These are phyloP conservation scores for Aphanoascus verrucosus DNA, from an alignment of 2,329 filamentous ascomycete genomes.

Conservation along the genomic window DNA sequence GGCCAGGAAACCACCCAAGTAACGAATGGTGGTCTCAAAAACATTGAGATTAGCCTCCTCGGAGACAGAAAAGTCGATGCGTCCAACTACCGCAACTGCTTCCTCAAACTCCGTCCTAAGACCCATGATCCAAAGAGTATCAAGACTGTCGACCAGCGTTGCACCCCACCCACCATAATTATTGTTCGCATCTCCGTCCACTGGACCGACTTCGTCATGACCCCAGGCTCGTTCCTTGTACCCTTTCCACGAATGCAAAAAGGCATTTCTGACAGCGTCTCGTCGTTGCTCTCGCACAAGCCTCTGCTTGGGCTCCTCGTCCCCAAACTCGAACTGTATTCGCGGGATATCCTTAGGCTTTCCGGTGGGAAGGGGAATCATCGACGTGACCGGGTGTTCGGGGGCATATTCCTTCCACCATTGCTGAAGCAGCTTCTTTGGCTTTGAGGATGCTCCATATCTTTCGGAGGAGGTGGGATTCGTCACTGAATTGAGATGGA, in stretches of 20 bases:
- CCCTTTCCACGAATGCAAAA: slow-evolving; percentile 47
- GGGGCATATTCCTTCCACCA: slow-evolving; percentile 15
- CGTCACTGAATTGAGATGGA: slow-evolving; percentile 4
- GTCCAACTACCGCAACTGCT: slow-evolving; percentile 42
- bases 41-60: slow-evolving; percentile 28
- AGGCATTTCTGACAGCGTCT: slow-evolving; percentile 42
- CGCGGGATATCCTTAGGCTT: slow-evolving; percentile 19
- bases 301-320: slow-evolving; percentile 21
- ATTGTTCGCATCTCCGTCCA: slow-evolving; percentile 44
- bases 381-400: slow-evolving; percentile 19
- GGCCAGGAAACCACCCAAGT: slow-evolving; percentile 44
- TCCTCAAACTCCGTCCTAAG: slow-evolving; percentile 47
- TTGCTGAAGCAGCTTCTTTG: background rate
- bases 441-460: background rate
- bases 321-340: slow-evolving; percentile 22
- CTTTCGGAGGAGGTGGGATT: background rate
- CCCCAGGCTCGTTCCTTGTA: slow-evolving; percentile 54
- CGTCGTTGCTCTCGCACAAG: slow-evolving; percentile 32
- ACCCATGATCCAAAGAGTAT: slow-evolving; percentile 54
- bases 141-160: slow-evolving; percentile 49
- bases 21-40: slow-evolving; percentile 45
- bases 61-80: slow-evolving; percentile 42
- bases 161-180: slow-evolving; percentile 55
- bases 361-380: slow-evolving; percentile 19
- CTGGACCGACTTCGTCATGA: slow-evolving; percentile 49